These are phyloP conservation scores for Suhomyces wounanorum DNA, from an alignment of 1,139 yeast species.

Conservation along the genomic window DNA sequence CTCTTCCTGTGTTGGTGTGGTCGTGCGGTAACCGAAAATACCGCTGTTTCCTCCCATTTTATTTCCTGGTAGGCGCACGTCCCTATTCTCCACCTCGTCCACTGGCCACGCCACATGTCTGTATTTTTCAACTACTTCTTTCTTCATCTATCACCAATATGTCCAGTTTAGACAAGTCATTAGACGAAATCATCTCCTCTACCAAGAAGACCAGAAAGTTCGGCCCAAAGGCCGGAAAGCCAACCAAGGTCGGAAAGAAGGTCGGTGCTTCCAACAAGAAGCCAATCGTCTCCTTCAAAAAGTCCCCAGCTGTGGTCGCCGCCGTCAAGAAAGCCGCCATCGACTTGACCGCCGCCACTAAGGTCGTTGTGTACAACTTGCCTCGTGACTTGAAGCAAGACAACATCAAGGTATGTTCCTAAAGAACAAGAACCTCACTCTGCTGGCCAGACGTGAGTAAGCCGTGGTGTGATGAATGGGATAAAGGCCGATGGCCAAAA, in stretches of 20 bases:
- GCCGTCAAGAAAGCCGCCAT: conserved; percentile 29
- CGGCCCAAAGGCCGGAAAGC: conserved; percentile 22
- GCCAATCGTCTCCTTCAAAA: conserved; percentile 41
- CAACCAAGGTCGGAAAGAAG: conserved; percentile 41
- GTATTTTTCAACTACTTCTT: neutral
- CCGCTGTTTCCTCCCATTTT: too few species aligned
- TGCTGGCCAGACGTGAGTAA: conserved; percentile 5
- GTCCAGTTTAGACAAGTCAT: conserved; percentile 83
- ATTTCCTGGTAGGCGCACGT: neutral
- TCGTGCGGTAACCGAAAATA: too few species aligned
- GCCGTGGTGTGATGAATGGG: conserved; percentile 8
- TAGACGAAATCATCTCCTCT: conserved; percentile 90
- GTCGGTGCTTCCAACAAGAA: conserved; percentile 33
- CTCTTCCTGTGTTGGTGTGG: too few species aligned
- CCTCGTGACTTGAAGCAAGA: conserved; percentile 80
- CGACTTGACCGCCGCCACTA: conserved; percentile 64
- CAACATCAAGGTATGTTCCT: conserved; percentile 76
- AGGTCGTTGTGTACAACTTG: conserved; percentile 74
- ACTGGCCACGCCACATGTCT: neutral
- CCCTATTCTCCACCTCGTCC: neutral
- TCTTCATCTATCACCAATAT: conserved; percentile 17
- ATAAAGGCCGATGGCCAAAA: too few species aligned
- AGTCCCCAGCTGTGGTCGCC: conserved; percentile 35
- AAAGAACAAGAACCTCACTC: conserved; percentile 1
- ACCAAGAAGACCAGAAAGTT: conserved; percentile 37